Percentiles rank a stretch among this genome's conserved stretches.
These are phyloP conservation scores for Pholiota conissans DNA, from an alignment of 768 basidiomycete species.

Conservation along the genomic window DNA sequence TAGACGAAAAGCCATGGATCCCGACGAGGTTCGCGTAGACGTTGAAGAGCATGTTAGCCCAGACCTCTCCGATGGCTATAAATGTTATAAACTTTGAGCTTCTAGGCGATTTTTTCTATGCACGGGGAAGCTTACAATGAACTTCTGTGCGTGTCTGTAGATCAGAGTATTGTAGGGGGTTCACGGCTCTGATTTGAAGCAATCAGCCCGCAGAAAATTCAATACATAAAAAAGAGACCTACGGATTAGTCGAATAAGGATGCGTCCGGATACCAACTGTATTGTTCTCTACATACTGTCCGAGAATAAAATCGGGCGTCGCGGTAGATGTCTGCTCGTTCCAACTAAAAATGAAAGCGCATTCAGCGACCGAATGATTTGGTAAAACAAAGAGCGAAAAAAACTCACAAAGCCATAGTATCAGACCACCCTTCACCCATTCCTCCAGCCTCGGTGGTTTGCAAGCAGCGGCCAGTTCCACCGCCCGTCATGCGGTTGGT, in stretches of 20 bases:
- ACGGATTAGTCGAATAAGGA: slow-evolving; percentile 52
- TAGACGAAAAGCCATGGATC: slow-evolving; percentile 31
- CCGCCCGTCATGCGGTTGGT: slow-evolving; percentile 52
- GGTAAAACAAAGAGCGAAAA: neutral
- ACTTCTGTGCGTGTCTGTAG: slow-evolving; percentile 36
- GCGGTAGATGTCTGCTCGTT: slow-evolving; percentile 38
- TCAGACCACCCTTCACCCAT: slow-evolving; percentile 72
- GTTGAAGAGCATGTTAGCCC: slow-evolving; percentile 43
- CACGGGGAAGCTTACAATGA: slow-evolving; percentile 44
- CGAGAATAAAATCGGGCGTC: slow-evolving; percentile 40
- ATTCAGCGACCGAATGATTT: neutral
- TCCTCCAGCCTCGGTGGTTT: slow-evolving; percentile 62
- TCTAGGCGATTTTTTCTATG: too few relatives aligned
- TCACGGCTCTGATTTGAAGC: slow-evolving; percentile 28
- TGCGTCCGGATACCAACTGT: slow-evolving; percentile 52
- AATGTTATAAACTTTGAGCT: too few relatives aligned
- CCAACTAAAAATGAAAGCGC: slow-evolving; percentile 28
- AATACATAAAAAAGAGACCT: slow-evolving; percentile 18
- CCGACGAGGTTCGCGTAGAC: slow-evolving; percentile 38
- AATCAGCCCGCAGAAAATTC: neutral
- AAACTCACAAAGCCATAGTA: slow-evolving; percentile 40
- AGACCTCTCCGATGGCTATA: slow-evolving; percentile 53
- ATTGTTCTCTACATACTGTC: slow-evolving; percentile 53
- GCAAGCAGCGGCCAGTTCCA: slow-evolving; percentile 58
- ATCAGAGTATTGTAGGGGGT: slow-evolving; percentile 37